Percentiles rank a stretch among this genome's conserved stretches.
Evolutionary conservation across 345 rosid species (phyloP).

Genomic region (Cardamine resedifolia): DNA sequence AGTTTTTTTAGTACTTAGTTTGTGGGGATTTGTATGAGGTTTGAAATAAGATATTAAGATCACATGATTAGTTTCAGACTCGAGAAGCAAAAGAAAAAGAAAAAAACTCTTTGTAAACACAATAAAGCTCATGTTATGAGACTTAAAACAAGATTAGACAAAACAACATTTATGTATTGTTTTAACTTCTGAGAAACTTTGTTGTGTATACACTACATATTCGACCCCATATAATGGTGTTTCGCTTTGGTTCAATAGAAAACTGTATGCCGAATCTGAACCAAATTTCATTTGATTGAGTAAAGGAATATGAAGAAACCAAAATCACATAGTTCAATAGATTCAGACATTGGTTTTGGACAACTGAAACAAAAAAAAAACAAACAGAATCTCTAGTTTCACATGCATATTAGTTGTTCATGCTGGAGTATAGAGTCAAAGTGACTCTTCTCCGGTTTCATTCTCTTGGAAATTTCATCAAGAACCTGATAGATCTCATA

Average conservation of each 20-base stretch:
- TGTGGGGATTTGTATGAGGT: conserved; percentile 26
- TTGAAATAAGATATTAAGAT: conserved; percentile 32
- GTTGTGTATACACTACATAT: not conserved
- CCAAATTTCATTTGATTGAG: not conserved
- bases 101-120: conserved; percentile 17
- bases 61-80: conserved; percentile 34
- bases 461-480: conserved; percentile 39
- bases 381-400: conserved; percentile 20
- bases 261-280: not conserved
- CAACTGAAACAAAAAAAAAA: not conserved
- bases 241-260: not conserved
- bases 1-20: conserved; percentile 27
- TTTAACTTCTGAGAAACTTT: conserved; percentile 13
- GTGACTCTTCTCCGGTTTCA: conserved; percentile 40
- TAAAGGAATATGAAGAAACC: not conserved
- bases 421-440: conserved; percentile 38
- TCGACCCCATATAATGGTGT: not conserved
- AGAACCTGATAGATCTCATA: conserved; percentile 52
- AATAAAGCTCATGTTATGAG: conserved; percentile 20
- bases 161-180: not conserved
- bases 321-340: conserved; percentile 2
- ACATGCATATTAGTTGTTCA: conserved; percentile 33
- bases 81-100: not conserved
- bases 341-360: not conserved
- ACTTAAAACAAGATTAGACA: conserved; percentile 6